These are phyloP conservation scores for Vigna nakashimae DNA, from an alignment of 306 rosid genomes.

Conservation along the genomic window DNA sequence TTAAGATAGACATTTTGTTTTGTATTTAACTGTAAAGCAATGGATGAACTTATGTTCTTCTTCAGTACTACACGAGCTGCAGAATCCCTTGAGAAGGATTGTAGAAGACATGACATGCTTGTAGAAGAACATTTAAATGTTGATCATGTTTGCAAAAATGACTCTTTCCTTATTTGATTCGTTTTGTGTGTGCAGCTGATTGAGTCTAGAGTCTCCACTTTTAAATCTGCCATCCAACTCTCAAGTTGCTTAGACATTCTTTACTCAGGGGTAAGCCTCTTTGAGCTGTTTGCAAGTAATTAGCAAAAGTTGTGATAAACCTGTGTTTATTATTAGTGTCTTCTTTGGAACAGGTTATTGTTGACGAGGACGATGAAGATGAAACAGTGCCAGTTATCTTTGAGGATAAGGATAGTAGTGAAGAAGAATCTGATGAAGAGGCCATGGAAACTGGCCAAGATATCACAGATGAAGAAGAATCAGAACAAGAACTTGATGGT, in stretches of 20 bases:
- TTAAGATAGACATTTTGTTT: background rate
- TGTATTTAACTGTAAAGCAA: background rate
- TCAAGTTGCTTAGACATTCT: conserved; percentile 66
- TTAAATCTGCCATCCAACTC: conserved; percentile 57
- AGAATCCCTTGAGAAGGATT: conserved; percentile 6
- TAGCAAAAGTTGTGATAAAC: background rate
- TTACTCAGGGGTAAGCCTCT: conserved; percentile 52
- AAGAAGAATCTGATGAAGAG: conserved; percentile 51
- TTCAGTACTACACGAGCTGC: background rate
- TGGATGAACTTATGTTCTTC: background rate
- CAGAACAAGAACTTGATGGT: conserved; percentile 32
- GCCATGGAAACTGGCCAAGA: conserved; percentile 62
- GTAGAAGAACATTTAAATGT: background rate
- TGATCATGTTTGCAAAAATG: conserved; percentile 10
- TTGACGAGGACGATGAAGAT: conserved; percentile 52
- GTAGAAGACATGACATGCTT: background rate
- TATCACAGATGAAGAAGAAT: conserved; percentile 34
- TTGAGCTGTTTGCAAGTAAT: background rate
- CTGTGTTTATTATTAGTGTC: background rate
- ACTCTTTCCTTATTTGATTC: background rate
- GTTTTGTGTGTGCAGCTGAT: conserved; percentile 60
- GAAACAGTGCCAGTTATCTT: conserved; percentile 48
- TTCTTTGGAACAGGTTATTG: conserved; percentile 52
- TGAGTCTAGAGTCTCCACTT: conserved; percentile 71
- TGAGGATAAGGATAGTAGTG: conserved; percentile 61